phyloP scores from a whole-genome alignment of 345 rosid species.

The Lumnitzera racemosa region DNA sequence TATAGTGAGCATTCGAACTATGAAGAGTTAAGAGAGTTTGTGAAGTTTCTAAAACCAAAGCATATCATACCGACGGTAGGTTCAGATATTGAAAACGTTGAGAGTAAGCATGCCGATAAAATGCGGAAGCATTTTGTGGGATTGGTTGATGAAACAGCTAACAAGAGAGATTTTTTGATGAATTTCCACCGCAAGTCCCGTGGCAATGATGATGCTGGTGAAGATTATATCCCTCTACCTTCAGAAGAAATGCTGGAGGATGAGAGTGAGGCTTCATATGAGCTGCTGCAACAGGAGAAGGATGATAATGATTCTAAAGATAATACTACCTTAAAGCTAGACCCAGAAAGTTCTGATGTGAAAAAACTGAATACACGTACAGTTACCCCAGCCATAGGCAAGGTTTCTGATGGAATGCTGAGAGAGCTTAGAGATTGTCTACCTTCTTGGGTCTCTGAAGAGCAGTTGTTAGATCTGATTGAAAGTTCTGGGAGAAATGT shows the following conservation, averaged over 20 bases:
- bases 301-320: constrained; percentile 18
- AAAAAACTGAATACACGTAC: constrained; percentile 17
- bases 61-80: constrained; percentile 75
- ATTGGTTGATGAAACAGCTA: constrained; percentile 77
- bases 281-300: constrained; percentile 13
- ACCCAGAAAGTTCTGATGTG: constrained; percentile 9
- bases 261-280: neutral
- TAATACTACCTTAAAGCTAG: constrained; percentile 10
- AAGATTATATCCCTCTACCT: neutral
- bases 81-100: constrained; percentile 53
- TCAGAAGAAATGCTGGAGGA: too few species aligned
- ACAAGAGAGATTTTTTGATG: constrained; percentile 62
- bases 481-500: constrained; percentile 43
- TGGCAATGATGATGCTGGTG: constrained; percentile 28
- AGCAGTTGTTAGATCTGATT: constrained; percentile 57
- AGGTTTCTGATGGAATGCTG: constrained; percentile 38
- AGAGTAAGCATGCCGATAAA: constrained; percentile 39
- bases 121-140: constrained; percentile 74
- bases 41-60: constrained; percentile 74
- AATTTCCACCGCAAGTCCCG: constrained; percentile 31
- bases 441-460: constrained; percentile 78
- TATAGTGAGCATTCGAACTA: constrained; percentile 91
- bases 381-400: constrained; percentile 21
- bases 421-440: constrained; percentile 55
- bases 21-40: constrained; percentile 78